Base-by-base conservation (phyloP, 2,329 filamentous ascomycete species). In the Pseudogymnoascus verrucosus region DNA sequence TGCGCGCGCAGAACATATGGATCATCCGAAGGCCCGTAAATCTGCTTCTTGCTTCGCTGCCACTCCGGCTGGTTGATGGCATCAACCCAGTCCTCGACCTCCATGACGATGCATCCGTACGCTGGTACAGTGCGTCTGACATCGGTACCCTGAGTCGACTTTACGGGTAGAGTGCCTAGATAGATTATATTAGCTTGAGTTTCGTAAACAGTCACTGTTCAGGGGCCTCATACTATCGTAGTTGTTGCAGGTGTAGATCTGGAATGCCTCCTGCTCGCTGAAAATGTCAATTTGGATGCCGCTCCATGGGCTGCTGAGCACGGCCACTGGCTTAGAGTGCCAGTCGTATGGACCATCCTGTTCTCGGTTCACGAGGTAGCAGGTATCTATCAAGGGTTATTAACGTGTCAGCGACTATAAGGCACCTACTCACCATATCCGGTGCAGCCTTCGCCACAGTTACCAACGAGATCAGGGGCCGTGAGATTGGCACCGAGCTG, bases 31-130 rank as follows among this genome's bases (percentile, higher is more conserved):
- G 86, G 86, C 31, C 76, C 79, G 69, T 77, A 88, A 65, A 89
- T 77, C 71, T 88, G 85, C 76, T 82, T 86, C 62, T 71, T 72
- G 57, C 80, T 76, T 63, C 93, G 84, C 65, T 86, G 86, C 93
- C 93, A 97, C 75, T 91, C 84, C 0, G 93, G 93, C 70, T 96
- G 84, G 77, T 96, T 97, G 77, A 98, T 95, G 26, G 83, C 92
- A 73, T 96, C 93, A 72, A 97, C 96, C 84, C 87, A 97, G 74
- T 95, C 92, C 80, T 97, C 85, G 11, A 95, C 90, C 78, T 97
- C 93, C 75, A 97, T 83, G 60, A 96, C 93, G 26, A 96, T 72
- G 75, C 93, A 97, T 34, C 91, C 92, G 72, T 92, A 91, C 78
- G 93, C 74, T 63, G 84, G 82, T 26, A 91, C 88, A 6, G 83